Percentiles rank a stretch among this genome's conserved stretches.
phyloP scores from a whole-genome alignment of 2,329 filamentous ascomycete species.

The Penicillium sp. region DNA sequence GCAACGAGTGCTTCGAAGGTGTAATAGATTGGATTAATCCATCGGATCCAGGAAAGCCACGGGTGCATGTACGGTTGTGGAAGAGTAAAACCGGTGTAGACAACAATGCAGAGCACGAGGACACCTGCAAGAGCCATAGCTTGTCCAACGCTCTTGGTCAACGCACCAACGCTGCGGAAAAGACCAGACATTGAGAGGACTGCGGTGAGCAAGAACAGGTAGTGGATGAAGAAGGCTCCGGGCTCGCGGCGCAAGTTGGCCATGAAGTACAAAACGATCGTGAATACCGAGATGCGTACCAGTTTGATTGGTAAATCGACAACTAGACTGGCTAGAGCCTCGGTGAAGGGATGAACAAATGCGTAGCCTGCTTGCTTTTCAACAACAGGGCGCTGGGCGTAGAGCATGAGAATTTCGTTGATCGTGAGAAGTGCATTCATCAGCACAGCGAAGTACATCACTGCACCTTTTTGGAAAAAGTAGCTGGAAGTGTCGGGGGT shows the following conservation, averaged over 20 bases:
- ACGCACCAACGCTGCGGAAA: constrained; percentile 56
- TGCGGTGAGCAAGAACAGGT: constrained; percentile 44
- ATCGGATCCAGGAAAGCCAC: constrained; percentile 50
- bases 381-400: constrained; percentile 27
- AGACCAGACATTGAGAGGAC: constrained; percentile 54
- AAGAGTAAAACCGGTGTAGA: constrained; percentile 42
- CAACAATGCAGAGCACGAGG: constrained; percentile 32
- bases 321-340: constrained; percentile 16
- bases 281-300: constrained; percentile 71
- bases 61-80: constrained; percentile 49
- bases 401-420: constrained; percentile 45
- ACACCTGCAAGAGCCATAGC: constrained; percentile 53
- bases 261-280: constrained; percentile 82
- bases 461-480: constrained; percentile 74
- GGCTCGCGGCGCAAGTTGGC: constrained; percentile 73
- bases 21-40: constrained; percentile 36
- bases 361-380: constrained; percentile 34
- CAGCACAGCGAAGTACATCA: constrained; percentile 83
- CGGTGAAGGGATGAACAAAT: constrained; percentile 32
- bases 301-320: constrained; percentile 71
- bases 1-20: constrained; percentile 32
- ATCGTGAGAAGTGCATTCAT: constrained; percentile 73
- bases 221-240: constrained; percentile 81
- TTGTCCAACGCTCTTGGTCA: constrained; percentile 41
- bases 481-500: constrained; percentile 62